Base-by-base conservation (phyloP, 2,329 filamentous ascomycete species). In the Colletotrichum sp. region DNA sequence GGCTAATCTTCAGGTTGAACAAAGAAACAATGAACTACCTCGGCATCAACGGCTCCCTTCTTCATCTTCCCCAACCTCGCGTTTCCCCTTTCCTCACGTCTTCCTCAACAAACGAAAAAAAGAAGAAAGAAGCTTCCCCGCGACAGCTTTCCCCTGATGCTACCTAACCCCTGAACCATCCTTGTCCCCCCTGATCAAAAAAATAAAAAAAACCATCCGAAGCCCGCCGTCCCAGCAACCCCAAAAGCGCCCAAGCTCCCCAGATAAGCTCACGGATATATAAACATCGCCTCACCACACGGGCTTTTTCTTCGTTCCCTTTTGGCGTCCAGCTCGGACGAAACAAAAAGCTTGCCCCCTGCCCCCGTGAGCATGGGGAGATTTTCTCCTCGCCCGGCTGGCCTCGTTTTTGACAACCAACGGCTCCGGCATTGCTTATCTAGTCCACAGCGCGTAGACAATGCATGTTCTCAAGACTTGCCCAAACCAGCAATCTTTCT, bases 301-400 rank as follows among this genome's bases (percentile, higher is more conserved):
- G 24, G 59, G 39, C 71, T 5, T 18, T 28, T 64, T 9, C 32
- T 6, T 39, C 21, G 71, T 39, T 69, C 57, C 0, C 34, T 16
- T 70, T 36, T 64, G 32, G 71, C 57, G 65, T 15, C 24, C 43
- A 18, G 71, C 71, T 74, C 57, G 66, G 71, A 74, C 65, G 43
- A 70, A 70, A 63, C 36, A 60, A 63, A 61, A 28, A 32, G 43
- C 43, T 21, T 21, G n/a, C 43, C n/a, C 43, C 43, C 43, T 21
- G 34, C 4, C n/a, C 16, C 43, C 39, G 12, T 52, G 43, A 52
- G 7, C n/a, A 52, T 12, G n/a, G 43, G n/a, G 43, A 52, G 43
- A 52, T 52, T 52, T 52, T 52, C 43, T 48, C 43, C n/a, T n/a
- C n/a, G 43, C n/a, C 43, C n/a, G 6, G 39, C 0, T 48, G 39